Conservation (phyloP, 2,329 filamentous ascomycete genomes). For the Metarhizium rileyi region DNA sequence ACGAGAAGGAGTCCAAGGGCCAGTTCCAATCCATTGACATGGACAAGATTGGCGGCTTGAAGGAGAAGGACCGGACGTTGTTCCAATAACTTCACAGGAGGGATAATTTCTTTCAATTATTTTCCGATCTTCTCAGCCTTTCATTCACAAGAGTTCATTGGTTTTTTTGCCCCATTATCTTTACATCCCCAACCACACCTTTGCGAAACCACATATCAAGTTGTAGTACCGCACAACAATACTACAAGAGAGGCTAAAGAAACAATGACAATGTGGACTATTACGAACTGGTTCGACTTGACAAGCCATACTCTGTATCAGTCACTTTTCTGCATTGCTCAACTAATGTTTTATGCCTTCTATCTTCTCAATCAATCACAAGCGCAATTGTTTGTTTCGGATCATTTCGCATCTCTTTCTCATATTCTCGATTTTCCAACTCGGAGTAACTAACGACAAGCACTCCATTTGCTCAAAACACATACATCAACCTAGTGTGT, state of each 20-base stretch:
- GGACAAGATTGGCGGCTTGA: conserved; percentile 85
- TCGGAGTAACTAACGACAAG: conserved; percentile 3
- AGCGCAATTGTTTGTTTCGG: background rate
- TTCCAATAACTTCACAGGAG: conserved; percentile 21
- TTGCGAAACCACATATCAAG: conserved; percentile 3
- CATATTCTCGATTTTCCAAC: background rate
- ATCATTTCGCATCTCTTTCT: background rate
- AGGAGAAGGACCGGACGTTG: conserved; percentile 62
- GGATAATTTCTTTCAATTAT: conserved; percentile 6
- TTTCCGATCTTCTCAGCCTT: conserved; percentile 5
- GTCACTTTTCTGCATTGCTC: background rate
- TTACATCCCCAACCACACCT: conserved; percentile 2
- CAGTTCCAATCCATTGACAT: conserved; percentile 93
- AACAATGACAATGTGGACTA: background rate
- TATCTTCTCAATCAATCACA: background rate
- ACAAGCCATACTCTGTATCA: background rate
- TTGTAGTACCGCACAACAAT: background rate
- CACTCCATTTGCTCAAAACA: background rate
- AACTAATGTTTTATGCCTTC: background rate
- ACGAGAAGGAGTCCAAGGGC: conserved; percentile 68
- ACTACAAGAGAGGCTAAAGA: background rate
- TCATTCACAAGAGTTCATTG: conserved; percentile 4
- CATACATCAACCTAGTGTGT: conserved; percentile 14
- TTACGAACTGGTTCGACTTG: background rate
- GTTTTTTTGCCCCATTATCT: conserved; percentile 4